A percentile compares a stretch with the other conserved stretches of the same genome.
phyloP scores from a whole-genome alignment of 106 monocot genomes.

The Agapanthus africanus region DNA sequence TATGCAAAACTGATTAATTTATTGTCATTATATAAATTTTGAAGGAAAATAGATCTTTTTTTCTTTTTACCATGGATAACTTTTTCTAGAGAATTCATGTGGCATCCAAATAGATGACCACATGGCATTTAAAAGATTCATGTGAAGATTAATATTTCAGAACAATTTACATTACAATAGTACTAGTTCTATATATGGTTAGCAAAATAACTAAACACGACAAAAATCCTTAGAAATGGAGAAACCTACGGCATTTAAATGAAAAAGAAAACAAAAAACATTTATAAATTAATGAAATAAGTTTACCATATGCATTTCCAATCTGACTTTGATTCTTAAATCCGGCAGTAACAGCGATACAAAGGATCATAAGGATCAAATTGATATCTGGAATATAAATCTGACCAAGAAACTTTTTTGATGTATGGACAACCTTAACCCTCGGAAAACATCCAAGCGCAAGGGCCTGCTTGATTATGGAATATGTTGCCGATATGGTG shows the following conservation, averaged over 20 bases:
- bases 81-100: no score
- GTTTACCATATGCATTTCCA: constrained; percentile 87
- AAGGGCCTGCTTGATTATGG: constrained; percentile 81
- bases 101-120: neutral
- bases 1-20: no score
- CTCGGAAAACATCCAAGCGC: constrained; percentile 90
- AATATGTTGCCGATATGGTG: constrained; percentile 89
- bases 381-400: constrained; percentile 96
- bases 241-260: no score
- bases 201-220: neutral
- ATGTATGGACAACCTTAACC: constrained; percentile 90
- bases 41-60: no score
- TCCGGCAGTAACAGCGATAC: constrained; percentile 83
- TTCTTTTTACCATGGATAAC: no score
- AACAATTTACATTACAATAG: neutral
- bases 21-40: no score
- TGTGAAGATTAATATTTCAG: neutral
- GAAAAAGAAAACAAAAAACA: neutral
- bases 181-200: neutral
- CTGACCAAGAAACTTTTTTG: constrained; percentile 84
- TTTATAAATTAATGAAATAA: neutral
- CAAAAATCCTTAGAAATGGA: neutral
- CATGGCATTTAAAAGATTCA: neutral
- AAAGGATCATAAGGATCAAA: constrained; percentile 91
- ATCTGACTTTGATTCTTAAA: constrained; percentile 91